Conservation (phyloP, 768 basidiomycete species). For the Suillus bovinus region DNA sequence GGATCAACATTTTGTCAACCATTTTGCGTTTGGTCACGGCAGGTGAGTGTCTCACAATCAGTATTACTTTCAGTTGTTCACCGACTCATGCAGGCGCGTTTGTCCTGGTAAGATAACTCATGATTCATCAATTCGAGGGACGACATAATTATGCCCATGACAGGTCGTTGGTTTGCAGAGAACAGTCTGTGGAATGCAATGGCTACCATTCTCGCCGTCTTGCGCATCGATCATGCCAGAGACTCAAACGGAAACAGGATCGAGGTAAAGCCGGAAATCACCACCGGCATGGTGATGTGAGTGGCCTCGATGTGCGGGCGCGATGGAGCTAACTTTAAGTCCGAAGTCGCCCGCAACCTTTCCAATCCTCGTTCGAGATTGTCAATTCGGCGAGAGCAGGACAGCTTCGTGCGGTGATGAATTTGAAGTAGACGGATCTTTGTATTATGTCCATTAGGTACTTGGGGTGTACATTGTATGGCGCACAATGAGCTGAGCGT, state of each 20-base stretch:
- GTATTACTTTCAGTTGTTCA: background rate
- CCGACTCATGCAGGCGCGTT: background rate
- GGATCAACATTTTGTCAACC: background rate
- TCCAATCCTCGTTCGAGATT: background rate
- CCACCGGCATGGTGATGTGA: constrained; percentile 3
- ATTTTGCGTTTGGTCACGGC: constrained; percentile 1
- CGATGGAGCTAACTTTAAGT: background rate
- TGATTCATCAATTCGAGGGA: background rate
- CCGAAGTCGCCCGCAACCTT: background rate
- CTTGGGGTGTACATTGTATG: background rate
- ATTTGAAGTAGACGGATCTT: background rate
- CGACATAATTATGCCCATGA: background rate
- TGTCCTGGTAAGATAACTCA: background rate
- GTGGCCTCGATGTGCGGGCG: background rate
- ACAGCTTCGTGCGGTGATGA: background rate
- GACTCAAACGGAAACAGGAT: constrained; percentile 1
- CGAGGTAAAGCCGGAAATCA: background rate
- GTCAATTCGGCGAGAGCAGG: background rate
- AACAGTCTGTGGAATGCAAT: constrained; percentile 2
- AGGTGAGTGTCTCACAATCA: too few species aligned
- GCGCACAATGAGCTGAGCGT: too few species aligned
- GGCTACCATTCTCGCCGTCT: background rate
- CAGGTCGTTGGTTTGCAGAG: constrained; percentile 6
- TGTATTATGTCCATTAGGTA: too few species aligned
- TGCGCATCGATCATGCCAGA: constrained; percentile 1